Evolutionary conservation across 192 early-diverging fungal genomes (phyloP), one percentile per base, ranked within the genome.

Genomic region (Mortierella alpina): DNA sequence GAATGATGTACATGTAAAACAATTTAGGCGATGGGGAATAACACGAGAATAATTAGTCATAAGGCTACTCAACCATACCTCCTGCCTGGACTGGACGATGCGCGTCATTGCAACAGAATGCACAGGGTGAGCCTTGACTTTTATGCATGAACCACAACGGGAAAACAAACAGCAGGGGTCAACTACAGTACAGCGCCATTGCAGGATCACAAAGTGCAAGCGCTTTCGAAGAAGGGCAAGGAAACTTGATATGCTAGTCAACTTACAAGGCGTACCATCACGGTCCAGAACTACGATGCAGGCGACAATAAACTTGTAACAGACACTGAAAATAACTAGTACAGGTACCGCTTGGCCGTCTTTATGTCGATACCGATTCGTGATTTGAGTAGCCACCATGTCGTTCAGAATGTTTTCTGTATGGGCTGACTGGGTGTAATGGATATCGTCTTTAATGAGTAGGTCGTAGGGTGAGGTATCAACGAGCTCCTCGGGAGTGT

Each of bases 401-500:
- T 84, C 75, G 59, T 84, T 75, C 41, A 77, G 51, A 5, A 88
- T 59, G 46, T 74, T 57, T 23, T 77, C 75, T 14, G 70, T 64
- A 53, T 88, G 83, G 6, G 84, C 50, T 2, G 54, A 60, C 9
- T 49, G 46, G 8, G 79, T 60, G 7, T 51, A n/a, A 0, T 44
- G n/a, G 7, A 65, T 45, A 40, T 86, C 85, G 17, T 83, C 76
- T 4, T 71, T 70, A 53, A 75, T 66, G 23, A 83, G 51, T 41
- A 83, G 39, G 3, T 73, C 54, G 42, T 86, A 88, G 22, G 53
- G 72, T 2, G 55, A 49, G 13, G 44, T 45, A 2, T 82, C 84
- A 0, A 84, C 22, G 42, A 88, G 15, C 14, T 88, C 86, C 20
- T 85, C 73, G 39, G 83, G 77, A 0, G 54, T 54, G 45, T 70